Percentiles rank a stretch among this genome's conserved stretches.
phyloP scores from a whole-genome alignment of 768 basidiomycete genomes.

The Favolaschia claudopus region DNA sequence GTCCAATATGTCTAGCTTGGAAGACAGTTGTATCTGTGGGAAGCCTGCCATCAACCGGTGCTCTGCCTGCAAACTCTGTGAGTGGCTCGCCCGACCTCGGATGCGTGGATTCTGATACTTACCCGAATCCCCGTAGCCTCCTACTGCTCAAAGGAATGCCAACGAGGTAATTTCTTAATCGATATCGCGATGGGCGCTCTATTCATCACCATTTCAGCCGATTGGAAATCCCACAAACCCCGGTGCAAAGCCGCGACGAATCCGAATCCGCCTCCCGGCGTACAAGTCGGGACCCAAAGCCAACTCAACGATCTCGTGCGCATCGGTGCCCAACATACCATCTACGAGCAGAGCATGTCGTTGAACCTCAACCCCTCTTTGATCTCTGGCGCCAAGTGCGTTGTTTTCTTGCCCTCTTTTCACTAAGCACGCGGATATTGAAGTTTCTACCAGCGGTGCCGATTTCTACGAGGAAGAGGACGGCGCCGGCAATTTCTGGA shows the following conservation, averaged over 20 bases:
- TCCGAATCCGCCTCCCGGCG: neutral
- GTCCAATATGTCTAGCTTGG: too few relatives aligned
- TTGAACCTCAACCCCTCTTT: neutral
- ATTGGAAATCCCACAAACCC: constrained; percentile 12
- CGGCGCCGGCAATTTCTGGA: neutral
- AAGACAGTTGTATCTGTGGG: neutral
- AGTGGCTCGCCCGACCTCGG: neutral
- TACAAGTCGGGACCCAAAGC: neutral
- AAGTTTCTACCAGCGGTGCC: neutral
- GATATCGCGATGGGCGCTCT: neutral
- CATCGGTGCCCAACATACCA: neutral
- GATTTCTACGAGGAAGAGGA: neutral
- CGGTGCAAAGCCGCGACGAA: constrained; percentile 6
- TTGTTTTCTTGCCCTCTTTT: neutral
- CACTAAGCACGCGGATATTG: too few relatives aligned
- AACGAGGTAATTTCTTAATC: neutral
- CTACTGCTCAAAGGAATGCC: neutral
- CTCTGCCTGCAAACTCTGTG: constrained; percentile 1
- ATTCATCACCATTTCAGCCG: neutral
- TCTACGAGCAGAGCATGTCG: neutral
- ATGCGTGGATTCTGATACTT: neutral
- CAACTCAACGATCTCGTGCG: neutral
- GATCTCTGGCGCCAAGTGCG: constrained; percentile 1
- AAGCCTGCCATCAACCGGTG: constrained; percentile 1
- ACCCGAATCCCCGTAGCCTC: neutral